Evolutionary conservation across 352 stramenopile species (phyloP).

Genomic region (Pilasporangium apinafurcum): DNA sequence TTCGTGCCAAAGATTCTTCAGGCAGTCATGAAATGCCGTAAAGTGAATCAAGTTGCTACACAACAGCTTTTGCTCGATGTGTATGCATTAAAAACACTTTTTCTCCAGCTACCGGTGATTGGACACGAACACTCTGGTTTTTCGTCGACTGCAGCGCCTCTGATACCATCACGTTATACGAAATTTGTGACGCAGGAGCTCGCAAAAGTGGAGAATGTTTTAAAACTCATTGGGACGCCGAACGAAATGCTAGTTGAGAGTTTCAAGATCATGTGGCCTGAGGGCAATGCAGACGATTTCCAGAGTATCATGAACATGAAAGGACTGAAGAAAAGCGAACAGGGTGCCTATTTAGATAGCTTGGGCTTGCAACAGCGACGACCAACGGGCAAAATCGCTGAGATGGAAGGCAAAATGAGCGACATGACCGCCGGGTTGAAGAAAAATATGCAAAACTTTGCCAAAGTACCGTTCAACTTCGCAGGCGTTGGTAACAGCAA

Average conservation of each 20-base stretch:
- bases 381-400: conserved; percentile 59
- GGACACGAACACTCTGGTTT: conserved; percentile 37
- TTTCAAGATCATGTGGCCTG: conserved; percentile 95
- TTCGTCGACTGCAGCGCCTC: conserved; percentile 36
- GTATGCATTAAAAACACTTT: conserved; percentile 96
- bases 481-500: conserved; percentile 18
- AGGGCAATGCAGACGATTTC: conserved; percentile 90
- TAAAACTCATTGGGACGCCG: conserved; percentile 97
- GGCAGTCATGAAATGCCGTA: conserved; percentile 85
- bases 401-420: conserved; percentile 84
- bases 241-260: conserved; percentile 94
- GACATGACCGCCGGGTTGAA: conserved; percentile 83
- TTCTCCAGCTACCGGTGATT: conserved; percentile 92
- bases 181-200: conserved; percentile 97
- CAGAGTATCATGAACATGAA: conserved; percentile 95
- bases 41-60: conserved; percentile 95
- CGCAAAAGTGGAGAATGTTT: conserved; percentile 93
- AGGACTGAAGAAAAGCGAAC: conserved; percentile 81
- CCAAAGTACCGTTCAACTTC: conserved; percentile 72
- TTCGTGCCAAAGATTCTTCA: conserved; percentile 91
- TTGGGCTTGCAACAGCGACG: conserved; percentile 62
- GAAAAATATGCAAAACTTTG: conserved; percentile 83
- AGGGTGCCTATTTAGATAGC: conserved; percentile 49
- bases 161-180: conserved; percentile 92
- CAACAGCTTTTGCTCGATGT: conserved; percentile 98